phyloP scores from a whole-genome alignment of 2,329 filamentous ascomycete species.

The Paraphoma chrysanthemicola region DNA sequence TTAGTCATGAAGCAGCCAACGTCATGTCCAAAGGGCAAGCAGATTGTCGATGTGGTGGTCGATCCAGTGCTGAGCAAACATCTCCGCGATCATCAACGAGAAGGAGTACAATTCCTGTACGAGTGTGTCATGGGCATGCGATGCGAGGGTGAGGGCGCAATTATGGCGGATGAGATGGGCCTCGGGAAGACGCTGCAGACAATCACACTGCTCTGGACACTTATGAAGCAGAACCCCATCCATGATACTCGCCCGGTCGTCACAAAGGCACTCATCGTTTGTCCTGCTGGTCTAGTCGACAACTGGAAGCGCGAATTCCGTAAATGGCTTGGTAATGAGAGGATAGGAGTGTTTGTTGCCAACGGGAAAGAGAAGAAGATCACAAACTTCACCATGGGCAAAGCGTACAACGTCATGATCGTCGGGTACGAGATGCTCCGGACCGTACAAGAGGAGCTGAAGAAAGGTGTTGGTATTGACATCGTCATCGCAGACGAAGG shows the following conservation, averaged over 20 bases:
- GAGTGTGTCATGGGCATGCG: constrained; percentile 79
- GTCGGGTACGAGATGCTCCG: constrained; percentile 76
- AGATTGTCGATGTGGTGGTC: constrained; percentile 74
- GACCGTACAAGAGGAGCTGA: constrained; percentile 69
- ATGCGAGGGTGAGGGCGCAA: constrained; percentile 70
- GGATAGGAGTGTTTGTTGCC: constrained; percentile 72
- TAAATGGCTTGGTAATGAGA: constrained; percentile 76
- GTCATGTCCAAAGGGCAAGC: constrained; percentile 64
- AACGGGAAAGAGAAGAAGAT: constrained; percentile 65
- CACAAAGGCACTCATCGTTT: constrained; percentile 75
- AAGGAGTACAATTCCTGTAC: constrained; percentile 74
- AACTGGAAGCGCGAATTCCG: constrained; percentile 78
- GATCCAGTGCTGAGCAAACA: constrained; percentile 70
- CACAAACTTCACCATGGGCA: constrained; percentile 73
- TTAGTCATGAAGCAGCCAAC: constrained; percentile 71
- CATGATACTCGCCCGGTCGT: constrained; percentile 66
- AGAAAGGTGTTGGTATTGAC: constrained; percentile 69
- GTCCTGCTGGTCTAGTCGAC: constrained; percentile 73
- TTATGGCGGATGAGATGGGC: constrained; percentile 79
- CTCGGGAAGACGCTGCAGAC: constrained; percentile 77
- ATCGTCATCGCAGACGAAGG: constrained; percentile 75
- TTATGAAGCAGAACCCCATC: constrained; percentile 74
- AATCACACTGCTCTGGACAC: constrained; percentile 73
- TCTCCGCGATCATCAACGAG: constrained; percentile 71
- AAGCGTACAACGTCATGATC: constrained; percentile 73